These are phyloP conservation scores for Apophysomyces trapeziformis DNA, from an alignment of 371 early-diverging fungal species.

Conservation along the genomic window DNA sequence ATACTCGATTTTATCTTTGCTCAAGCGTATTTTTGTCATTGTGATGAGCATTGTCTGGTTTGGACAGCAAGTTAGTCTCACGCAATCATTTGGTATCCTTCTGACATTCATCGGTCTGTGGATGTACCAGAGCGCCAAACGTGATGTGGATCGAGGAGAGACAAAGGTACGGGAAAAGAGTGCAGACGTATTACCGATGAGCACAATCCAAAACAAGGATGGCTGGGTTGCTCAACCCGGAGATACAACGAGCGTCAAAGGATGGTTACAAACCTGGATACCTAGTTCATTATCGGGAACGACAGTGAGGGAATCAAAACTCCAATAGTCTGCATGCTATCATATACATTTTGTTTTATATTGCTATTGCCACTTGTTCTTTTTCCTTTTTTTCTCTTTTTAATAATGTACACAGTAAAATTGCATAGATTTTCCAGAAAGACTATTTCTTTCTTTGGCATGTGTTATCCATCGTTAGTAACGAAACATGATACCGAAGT, in stretches of 20 bases:
- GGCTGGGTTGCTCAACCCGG: neutral
- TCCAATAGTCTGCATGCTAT: conserved; percentile 46
- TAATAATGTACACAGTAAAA: neutral
- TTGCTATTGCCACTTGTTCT: neutral
- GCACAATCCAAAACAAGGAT: neutral
- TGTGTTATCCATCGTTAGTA: too few relatives aligned
- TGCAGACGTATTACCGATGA: conserved; percentile 23
- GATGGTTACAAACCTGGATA: neutral
- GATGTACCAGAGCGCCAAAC: conserved; percentile 83
- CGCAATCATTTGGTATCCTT: conserved; percentile 77
- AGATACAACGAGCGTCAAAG: neutral
- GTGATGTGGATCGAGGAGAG: conserved; percentile 53
- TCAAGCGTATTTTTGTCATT: conserved; percentile 92
- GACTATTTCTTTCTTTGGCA: neutral
- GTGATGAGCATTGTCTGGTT: conserved; percentile 85
- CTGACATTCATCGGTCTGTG: conserved; percentile 85
- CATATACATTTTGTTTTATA: conserved; percentile 25
- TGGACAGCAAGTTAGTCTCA: conserved; percentile 67
- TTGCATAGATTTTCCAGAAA: neutral
- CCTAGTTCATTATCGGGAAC: neutral
- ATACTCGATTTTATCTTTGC: conserved; percentile 84
- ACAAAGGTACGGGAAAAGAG: conserved; percentile 30
- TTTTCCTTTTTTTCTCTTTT: conserved; percentile 5
- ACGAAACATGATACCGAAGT: too few relatives aligned
- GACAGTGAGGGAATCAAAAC: neutral